Conservation (phyloP, 2,329 filamentous ascomycete species). For the Penicillium sp. region DNA sequence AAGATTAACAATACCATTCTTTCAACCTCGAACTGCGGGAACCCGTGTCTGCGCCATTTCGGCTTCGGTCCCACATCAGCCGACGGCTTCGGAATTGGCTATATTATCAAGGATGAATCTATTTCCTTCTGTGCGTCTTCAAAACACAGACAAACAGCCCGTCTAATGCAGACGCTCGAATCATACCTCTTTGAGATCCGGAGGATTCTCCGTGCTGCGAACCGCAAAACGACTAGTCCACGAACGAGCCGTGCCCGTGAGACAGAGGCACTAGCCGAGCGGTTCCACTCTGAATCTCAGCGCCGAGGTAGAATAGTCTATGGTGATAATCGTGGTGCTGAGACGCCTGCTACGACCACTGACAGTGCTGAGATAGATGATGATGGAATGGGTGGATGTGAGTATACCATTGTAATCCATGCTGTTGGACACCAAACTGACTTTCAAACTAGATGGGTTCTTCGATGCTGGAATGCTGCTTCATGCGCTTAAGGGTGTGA, state of each 20-base stretch:
- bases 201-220: constrained; percentile 73
- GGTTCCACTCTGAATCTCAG: constrained; percentile 46
- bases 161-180: constrained; percentile 87
- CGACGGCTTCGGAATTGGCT: constrained; percentile 95
- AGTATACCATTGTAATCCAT: constrained; percentile 39
- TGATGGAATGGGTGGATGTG: constrained; percentile 90
- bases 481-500: constrained; percentile 72
- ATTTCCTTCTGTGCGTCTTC: constrained; percentile 90
- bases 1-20: constrained; percentile 92
- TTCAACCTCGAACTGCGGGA: constrained; percentile 98
- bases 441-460: constrained; percentile 73
- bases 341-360: constrained; percentile 64
- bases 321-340: constrained; percentile 48
- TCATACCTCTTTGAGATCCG: constrained; percentile 88
- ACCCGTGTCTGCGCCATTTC: constrained; percentile 90
- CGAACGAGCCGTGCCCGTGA: constrained; percentile 62
- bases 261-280: constrained; percentile 52
- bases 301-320: constrained; percentile 72
- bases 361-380: constrained; percentile 75
- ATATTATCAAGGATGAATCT: constrained; percentile 95
- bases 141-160: constrained; percentile 89
- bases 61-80: constrained; percentile 93
- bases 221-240: constrained; percentile 54
- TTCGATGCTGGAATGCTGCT: constrained; percentile 96
- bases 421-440: constrained; percentile 5